Percentiles rank a stretch among this genome's conserved stretches.
phyloP scores from a whole-genome alignment of 2,329 filamentous ascomycete genomes.

The Sphaerostilbella broomeana region DNA sequence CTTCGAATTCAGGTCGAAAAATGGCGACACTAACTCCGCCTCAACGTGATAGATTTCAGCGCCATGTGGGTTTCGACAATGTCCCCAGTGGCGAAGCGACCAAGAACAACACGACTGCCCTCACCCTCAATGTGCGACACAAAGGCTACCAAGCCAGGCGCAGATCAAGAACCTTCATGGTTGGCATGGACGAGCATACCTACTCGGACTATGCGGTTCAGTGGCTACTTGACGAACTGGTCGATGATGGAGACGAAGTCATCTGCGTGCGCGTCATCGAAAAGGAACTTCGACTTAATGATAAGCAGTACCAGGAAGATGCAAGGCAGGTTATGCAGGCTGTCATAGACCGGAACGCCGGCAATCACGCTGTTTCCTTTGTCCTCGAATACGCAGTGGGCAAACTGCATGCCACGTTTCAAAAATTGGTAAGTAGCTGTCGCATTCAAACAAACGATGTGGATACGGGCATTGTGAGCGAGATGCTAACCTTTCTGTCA shows the following conservation, averaged over 20 bases:
- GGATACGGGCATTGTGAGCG: too few species aligned
- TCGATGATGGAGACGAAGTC: slow-evolving; percentile 89
- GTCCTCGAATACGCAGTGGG: slow-evolving; percentile 83
- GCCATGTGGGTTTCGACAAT: slow-evolving; percentile 56
- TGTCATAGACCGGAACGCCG: slow-evolving; percentile 71
- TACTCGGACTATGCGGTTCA: slow-evolving; percentile 90
- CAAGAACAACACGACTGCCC: slow-evolving; percentile 56
- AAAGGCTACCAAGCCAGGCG: slow-evolving; percentile 76
- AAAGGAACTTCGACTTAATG: slow-evolving; percentile 66
- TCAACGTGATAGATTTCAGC: slow-evolving; percentile 45
- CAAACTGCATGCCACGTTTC: slow-evolving; percentile 84
- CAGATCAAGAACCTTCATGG: slow-evolving; percentile 80
- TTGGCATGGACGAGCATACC: slow-evolving; percentile 82
- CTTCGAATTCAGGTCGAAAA: slow-evolving; percentile 10
- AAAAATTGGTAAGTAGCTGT: slow-evolving; percentile 63
- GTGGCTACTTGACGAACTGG: slow-evolving; percentile 86
- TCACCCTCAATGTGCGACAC: slow-evolving; percentile 81
- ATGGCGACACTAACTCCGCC: slow-evolving; percentile 41
- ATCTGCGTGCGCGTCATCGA: slow-evolving; percentile 86
- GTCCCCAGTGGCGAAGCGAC: slow-evolving; percentile 51
- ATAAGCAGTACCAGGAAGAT: slow-evolving; percentile 67
- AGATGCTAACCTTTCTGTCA: slow-evolving; percentile 11
- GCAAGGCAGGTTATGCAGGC: slow-evolving; percentile 67
- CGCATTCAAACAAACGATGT: too few species aligned
- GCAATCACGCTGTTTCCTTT: slow-evolving; percentile 76